Conservation (phyloP, 2,329 filamentous ascomycete genomes). For the Plenodomus tracheiphilus region DNA sequence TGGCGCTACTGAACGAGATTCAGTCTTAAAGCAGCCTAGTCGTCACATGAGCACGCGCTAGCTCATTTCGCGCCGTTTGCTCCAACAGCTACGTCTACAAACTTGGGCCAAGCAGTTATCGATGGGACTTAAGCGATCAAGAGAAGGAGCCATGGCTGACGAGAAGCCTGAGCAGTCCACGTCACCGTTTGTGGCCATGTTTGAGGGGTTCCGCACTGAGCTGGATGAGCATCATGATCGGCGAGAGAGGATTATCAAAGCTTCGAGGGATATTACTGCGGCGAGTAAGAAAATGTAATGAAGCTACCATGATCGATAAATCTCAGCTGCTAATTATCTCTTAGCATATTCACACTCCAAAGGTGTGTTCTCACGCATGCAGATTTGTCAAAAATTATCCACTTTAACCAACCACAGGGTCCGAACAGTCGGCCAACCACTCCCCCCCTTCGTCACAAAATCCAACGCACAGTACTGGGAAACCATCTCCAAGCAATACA, state of each 20-base stretch:
- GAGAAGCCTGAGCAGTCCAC: constrained; percentile 33
- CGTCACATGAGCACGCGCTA: constrained; percentile 22
- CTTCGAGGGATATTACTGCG: constrained; percentile 87
- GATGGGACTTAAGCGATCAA: constrained; percentile 37
- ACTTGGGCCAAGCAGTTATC: constrained; percentile 1
- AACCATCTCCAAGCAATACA: constrained; percentile 72
- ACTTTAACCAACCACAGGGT: constrained; percentile 54
- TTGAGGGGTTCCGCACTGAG: constrained; percentile 81
- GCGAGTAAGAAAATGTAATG: constrained; percentile 94
- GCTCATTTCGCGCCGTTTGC: background rate
- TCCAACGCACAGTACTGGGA: constrained; percentile 70
- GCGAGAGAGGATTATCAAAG: constrained; percentile 86
- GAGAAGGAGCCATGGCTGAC: constrained; percentile 42
- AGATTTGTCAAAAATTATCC: constrained; percentile 1
- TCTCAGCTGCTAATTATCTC: constrained; percentile 14
- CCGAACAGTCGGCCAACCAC: constrained; percentile 59
- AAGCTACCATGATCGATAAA: background rate
- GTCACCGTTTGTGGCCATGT: constrained; percentile 67
- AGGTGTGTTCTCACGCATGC: constrained; percentile 53
- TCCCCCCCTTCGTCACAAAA: constrained; percentile 70
- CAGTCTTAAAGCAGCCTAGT: constrained; percentile 20
- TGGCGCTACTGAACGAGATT: constrained; percentile 13
- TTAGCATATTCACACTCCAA: constrained; percentile 81
- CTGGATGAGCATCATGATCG: constrained; percentile 94
- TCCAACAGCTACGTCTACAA: background rate